These are phyloP conservation scores for Arctium minus DNA, from an alignment of 129 eudicot genomes.

Conservation along the genomic window DNA sequence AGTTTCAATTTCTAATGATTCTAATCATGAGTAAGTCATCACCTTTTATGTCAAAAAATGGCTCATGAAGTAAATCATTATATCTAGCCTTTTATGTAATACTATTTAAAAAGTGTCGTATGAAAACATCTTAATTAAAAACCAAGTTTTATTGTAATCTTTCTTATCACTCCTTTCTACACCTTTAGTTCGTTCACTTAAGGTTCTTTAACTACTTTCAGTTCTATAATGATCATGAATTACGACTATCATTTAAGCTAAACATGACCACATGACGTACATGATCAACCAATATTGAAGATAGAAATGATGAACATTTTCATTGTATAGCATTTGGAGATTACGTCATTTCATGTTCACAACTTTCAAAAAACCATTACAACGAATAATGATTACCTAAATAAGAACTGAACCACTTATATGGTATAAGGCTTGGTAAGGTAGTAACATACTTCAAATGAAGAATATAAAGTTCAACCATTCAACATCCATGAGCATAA, in stretches of 20 bases:
- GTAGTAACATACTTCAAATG: neutral
- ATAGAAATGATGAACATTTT: neutral
- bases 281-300: neutral
- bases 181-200: neutral
- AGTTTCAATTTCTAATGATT: no score
- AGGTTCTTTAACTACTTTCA: neutral
- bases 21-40: no score
- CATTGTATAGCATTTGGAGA: neutral
- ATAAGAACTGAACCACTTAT: neutral
- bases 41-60: neutral
- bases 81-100: neutral
- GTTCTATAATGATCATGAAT: neutral
- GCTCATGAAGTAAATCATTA: neutral
- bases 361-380: neutral
- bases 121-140: neutral
- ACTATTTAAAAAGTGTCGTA: no score
- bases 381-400: neutral
- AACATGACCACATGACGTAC: neutral
- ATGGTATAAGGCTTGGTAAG: neutral
- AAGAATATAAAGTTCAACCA: neutral
- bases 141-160: neutral
- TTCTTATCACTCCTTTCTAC: neutral
- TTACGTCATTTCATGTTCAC: neutral
- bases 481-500: neutral
- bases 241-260: no score